Evolutionary conservation across 2,329 filamentous ascomycete species (phyloP).

Genomic region (Colletotrichum paranaense): DNA sequence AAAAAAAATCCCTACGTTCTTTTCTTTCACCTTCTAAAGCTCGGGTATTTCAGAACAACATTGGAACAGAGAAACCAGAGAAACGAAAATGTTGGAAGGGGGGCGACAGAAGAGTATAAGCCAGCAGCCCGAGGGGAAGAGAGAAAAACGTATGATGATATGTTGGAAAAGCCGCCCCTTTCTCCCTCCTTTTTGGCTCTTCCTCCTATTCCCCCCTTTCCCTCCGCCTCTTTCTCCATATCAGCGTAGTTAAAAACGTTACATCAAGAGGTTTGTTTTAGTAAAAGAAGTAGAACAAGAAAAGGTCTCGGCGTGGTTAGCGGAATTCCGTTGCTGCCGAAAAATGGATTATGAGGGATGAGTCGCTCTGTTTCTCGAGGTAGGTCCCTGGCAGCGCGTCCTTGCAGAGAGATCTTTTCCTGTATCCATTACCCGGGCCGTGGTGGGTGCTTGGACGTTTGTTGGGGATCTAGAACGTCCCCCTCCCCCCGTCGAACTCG

Average conservation of each 20-base stretch:
- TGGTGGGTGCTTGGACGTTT: neutral
- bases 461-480: neutral
- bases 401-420: conserved; percentile 16
- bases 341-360: neutral
- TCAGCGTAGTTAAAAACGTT: conserved; percentile 26
- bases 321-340: neutral
- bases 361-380: neutral
- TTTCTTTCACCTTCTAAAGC: conserved; percentile 33
- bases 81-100: conserved; percentile 2
- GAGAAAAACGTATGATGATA: conserved; percentile 5
- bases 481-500: neutral
- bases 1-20: conserved; percentile 20
- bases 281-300: conserved; percentile 12
- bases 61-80: conserved; percentile 19
- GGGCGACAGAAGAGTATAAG: neutral
- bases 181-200: neutral
- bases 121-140: neutral
- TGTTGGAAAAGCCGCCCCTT: conserved; percentile 7
- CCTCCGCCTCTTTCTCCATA: neutral
- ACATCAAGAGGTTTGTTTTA: conserved; percentile 9
- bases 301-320: neutral
- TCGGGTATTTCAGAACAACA: conserved; percentile 37
- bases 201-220: neutral
- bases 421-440: neutral
- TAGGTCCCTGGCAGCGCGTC: conserved; percentile 1